Base-by-base conservation (phyloP, 2,329 filamentous ascomycete species). In the Scopulariopsis brevicaulis region DNA sequence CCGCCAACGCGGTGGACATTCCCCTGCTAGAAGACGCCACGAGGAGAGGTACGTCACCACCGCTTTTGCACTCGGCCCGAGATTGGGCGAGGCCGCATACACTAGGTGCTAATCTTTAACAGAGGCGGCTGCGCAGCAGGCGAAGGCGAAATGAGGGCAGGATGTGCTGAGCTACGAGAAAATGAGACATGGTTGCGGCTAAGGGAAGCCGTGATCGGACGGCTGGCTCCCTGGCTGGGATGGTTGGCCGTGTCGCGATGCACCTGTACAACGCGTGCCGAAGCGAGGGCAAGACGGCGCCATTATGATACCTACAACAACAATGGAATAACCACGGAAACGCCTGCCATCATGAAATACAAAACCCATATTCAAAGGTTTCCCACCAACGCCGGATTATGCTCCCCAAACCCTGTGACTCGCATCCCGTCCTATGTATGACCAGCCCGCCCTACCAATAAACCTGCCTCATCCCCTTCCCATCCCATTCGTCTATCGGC, bases 1-100 rank as follows among this genome's bases (percentile, higher is more conserved):
- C 92, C 0, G 86, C 86, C 8, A 81, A 79, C 32, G 87, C 89
- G 51, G 91, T 96, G 46, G 92, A 96, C 69, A 87, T 91, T 28
- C 87, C 89, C 37, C 73, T 96, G 62, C 74, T 96, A 61, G 92
- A 96, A 75, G 92, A 96, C 75, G 92, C 92, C 22, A 96, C 90
- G 60, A 83, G 90, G 71, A 85, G 90, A 84, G 89, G 89, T 89
- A 50, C 34, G 51, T 15, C 4, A 6, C n/a, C 12, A 14, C 35
- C 37, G 15, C 43, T 57, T 24, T 15, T 20, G 20, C 12, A 3
- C 24, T n/a, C 20, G 3, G 18, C 46, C 8, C 12, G 18, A 20
- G n/a, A 22, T 14, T 10, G 11, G 20, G 11, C 18, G 8, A 22
- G 12, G 12, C 37, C 18, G 37, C 12, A 15, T 40, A 18, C 18